A percentile compares a stretch with the other conserved stretches of the same genome.
Conservation (phyloP, 306 rosid species). For the Lathyrus tuberosus region DNA sequence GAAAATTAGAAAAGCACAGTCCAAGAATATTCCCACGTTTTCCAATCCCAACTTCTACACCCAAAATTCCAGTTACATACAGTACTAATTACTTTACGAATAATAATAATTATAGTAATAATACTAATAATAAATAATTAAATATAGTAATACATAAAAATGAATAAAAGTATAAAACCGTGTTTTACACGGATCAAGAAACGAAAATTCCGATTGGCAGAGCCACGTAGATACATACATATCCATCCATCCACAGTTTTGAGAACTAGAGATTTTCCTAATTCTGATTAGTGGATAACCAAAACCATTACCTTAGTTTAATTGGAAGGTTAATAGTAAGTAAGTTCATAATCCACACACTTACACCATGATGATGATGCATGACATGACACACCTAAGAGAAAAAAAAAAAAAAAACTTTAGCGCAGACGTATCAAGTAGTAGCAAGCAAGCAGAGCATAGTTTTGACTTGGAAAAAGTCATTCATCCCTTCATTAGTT, state of each 20-base stretch:
- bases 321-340: neutral
- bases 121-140: too few relatives aligned
- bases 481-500: constrained; percentile 47
- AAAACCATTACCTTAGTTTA: constrained; percentile 7
- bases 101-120: neutral
- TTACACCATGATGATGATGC: neutral
- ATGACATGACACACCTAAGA: neutral
- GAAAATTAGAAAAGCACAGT: too few relatives aligned
- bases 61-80: constrained; percentile 13
- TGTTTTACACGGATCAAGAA: constrained; percentile 38
- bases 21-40: constrained; percentile 29
- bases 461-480: constrained; percentile 73
- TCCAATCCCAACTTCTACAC: neutral
- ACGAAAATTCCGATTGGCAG: constrained; percentile 1
- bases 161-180: constrained; percentile 4
- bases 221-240: neutral
- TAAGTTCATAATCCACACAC: neutral
- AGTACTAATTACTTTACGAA: neutral
- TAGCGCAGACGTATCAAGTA: constrained; percentile 41
- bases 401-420: neutral
- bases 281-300: neutral
- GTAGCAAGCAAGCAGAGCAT: neutral
- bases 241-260: neutral
- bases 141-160: too few relatives aligned
- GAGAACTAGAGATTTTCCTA: constrained; percentile 5